phyloP scores from a whole-genome alignment of 73 alveolate genomes.

The Tetrahymena borealis region DNA sequence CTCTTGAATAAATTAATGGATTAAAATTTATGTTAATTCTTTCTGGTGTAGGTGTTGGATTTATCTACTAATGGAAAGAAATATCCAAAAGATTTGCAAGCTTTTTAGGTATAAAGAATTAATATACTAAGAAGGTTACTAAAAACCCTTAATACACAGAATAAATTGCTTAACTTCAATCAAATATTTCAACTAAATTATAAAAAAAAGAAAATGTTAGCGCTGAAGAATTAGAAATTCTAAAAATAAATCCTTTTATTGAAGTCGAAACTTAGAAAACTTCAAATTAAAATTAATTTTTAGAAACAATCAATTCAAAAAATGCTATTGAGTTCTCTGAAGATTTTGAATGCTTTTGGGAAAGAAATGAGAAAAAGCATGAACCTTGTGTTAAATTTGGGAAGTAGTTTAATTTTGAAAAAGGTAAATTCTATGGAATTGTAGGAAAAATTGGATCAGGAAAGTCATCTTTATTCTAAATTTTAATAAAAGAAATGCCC shows the following conservation, averaged over 20 bases:
- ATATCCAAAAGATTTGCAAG: background rate
- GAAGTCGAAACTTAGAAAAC: background rate
- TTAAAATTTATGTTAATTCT: background rate
- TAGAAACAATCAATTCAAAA: background rate
- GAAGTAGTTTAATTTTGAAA: conserved; percentile 13
- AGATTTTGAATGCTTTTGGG: conserved; percentile 25
- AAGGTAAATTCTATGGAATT: conserved; percentile 55
- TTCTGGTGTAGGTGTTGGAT: conserved; percentile 3
- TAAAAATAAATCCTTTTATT: background rate
- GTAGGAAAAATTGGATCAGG: conserved; percentile 79
- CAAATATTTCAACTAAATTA: background rate
- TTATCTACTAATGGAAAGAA: background rate
- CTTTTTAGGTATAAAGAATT: background rate
- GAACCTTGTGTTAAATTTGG: conserved; percentile 33
- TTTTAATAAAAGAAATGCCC: conserved; percentile 49
- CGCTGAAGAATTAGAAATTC: background rate
- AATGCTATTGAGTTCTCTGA: background rate
- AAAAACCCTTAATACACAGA: background rate
- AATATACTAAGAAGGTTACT: background rate
- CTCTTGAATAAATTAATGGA: background rate
- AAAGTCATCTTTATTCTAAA: conserved; percentile 48
- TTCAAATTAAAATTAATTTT: background rate
- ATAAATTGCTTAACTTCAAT: background rate
- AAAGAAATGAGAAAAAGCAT: background rate
- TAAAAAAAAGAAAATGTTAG: background rate